These are phyloP conservation scores for Laburnicola sp. DNA, from an alignment of 2,329 filamentous ascomycete species.

Conservation along the genomic window DNA sequence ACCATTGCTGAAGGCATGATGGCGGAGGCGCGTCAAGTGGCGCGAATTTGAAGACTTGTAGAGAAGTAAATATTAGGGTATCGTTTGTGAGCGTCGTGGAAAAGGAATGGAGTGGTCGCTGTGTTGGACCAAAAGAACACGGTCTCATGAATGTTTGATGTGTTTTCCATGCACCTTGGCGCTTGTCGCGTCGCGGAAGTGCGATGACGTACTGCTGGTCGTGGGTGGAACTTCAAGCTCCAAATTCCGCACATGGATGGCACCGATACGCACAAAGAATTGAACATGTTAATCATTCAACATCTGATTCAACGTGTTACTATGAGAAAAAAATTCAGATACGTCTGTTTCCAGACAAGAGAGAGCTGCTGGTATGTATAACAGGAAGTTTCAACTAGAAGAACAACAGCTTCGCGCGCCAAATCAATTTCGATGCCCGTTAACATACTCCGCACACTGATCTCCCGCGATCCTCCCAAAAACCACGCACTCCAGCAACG, in stretches of 20 bases:
- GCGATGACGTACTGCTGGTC: constrained; percentile 7
- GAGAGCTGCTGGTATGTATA: too few species aligned
- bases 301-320: too few species aligned
- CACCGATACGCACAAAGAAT: too few species aligned
- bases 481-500: constrained; percentile 65
- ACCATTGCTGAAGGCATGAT: constrained; percentile 37
- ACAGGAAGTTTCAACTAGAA: too few species aligned
- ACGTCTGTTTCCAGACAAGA: too few species aligned
- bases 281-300: too few species aligned
- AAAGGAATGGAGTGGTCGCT: not conserved
- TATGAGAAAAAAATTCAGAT: too few species aligned
- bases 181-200: constrained; percentile 2
- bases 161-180: constrained; percentile 10
- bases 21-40: not conserved
- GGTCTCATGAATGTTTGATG: constrained; percentile 20
- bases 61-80: not conserved
- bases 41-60: not conserved
- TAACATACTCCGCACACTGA: constrained; percentile 19
- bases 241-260: not conserved
- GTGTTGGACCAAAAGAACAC: not conserved
- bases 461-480: constrained; percentile 63
- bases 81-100: not conserved
- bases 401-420: too few species aligned
- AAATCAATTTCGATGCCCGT: not conserved
- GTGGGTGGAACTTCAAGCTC: not conserved